phyloP scores from a whole-genome alignment of 2,329 filamentous ascomycete genomes.

The Cytospora leucostoma region DNA sequence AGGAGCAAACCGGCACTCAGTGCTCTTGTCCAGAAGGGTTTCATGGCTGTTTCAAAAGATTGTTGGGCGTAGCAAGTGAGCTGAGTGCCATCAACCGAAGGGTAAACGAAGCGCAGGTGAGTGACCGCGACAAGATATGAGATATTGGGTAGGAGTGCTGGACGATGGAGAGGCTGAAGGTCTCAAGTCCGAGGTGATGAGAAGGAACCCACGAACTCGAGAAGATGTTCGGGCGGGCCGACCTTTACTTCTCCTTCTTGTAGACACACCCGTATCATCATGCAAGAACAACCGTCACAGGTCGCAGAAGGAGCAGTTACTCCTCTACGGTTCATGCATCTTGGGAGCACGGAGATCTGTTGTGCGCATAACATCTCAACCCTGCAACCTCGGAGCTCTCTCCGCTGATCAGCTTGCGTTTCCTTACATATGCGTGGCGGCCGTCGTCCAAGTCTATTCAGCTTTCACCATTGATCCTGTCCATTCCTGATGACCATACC shows the following conservation, averaged over 20 bases:
- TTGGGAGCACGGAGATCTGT: not conserved
- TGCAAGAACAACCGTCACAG: not conserved
- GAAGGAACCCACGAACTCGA: not conserved
- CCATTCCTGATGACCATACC: too few relatives aligned
- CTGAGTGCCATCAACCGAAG: constrained; percentile 2
- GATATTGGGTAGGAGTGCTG: not conserved
- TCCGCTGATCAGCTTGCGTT: not conserved
- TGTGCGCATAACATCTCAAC: not conserved
- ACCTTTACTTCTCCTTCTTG: not conserved
- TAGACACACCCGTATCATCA: not conserved
- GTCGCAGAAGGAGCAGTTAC: not conserved
- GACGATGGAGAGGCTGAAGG: not conserved
- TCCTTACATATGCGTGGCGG: not conserved
- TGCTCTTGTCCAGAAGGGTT: not conserved
- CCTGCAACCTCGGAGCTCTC: not conserved
- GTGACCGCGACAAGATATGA: not conserved
- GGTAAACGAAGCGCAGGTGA: not conserved
- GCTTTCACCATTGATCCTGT: not conserved
- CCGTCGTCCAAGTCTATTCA: not conserved
- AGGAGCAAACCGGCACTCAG: constrained; percentile 10
- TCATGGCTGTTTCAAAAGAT: constrained; percentile 13
- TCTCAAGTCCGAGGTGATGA: not conserved
- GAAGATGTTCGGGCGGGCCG: not conserved
- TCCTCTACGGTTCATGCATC: not conserved
- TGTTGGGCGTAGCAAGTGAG: not conserved